A percentile compares a stretch with the other conserved stretches of the same genome.
Evolutionary conservation across 163 green algal species (phyloP).

Genomic region (Chlorella variabilis): DNA sequence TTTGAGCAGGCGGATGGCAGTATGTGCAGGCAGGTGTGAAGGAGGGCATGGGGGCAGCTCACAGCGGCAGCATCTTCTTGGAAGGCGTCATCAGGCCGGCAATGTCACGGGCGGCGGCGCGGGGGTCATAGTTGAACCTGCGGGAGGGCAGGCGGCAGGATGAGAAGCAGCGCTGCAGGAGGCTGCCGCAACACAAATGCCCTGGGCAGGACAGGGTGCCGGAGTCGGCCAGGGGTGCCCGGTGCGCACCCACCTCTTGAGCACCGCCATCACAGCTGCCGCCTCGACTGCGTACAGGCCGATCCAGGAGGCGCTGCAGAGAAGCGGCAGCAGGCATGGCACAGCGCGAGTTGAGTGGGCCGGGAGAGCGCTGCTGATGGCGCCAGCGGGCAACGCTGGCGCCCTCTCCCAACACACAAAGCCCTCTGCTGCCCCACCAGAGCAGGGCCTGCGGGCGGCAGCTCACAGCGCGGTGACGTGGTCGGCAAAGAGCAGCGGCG

Average conservation of each 20-base stretch:
- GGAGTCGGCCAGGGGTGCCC: not conserved
- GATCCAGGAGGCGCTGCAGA: constrained; percentile 56
- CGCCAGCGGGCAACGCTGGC: not conserved
- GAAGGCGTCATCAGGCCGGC: constrained; percentile 55
- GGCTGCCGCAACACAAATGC: not conserved
- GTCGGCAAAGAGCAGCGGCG: constrained; percentile 59
- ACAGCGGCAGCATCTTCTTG: constrained; percentile 61
- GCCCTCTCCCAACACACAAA: no score
- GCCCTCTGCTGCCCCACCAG: no score
- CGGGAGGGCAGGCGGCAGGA: not conserved
- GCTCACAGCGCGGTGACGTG: constrained; percentile 62
- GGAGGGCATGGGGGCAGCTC: not conserved
- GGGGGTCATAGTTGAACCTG: constrained; percentile 24
- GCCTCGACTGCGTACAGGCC: constrained; percentile 64
- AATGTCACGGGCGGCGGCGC: constrained; percentile 39
- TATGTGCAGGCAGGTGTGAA: no score
- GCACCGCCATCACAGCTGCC: constrained; percentile 49
- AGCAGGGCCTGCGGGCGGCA: not conserved
- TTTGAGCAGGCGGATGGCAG: not conserved
- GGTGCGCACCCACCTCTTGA: constrained; percentile 7
- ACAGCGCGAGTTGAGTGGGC: not conserved
- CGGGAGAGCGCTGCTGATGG: not conserved
- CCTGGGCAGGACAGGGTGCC: not conserved
- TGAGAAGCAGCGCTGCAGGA: not conserved
- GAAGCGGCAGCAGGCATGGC: not conserved